phyloP scores from a whole-genome alignment of 2,329 filamentous ascomycete genomes.

The Aphanocladium album region DNA sequence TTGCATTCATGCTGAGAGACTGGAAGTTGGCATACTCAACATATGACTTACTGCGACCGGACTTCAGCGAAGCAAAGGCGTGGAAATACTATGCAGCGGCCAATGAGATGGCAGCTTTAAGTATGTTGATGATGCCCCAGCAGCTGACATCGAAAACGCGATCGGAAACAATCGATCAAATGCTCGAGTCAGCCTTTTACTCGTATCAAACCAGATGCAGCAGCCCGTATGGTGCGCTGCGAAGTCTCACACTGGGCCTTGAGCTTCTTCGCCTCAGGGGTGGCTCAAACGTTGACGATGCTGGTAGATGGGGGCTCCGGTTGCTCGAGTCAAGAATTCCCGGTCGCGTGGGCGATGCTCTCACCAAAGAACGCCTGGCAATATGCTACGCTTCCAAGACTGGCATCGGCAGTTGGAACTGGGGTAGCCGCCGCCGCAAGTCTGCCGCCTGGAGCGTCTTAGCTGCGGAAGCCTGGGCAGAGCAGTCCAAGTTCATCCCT shows the following conservation, averaged over 20 bases:
- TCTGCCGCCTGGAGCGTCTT: slow-evolving; percentile 85
- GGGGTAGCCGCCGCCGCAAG: slow-evolving; percentile 73
- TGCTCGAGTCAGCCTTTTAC: slow-evolving; percentile 86
- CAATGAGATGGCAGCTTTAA: slow-evolving; percentile 91
- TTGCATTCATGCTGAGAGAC: slow-evolving; percentile 93
- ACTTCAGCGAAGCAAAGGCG: slow-evolving; percentile 92
- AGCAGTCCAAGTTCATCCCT: slow-evolving; percentile 69
- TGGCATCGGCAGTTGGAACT: slow-evolving; percentile 59
- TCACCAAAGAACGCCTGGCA: slow-evolving; percentile 81
- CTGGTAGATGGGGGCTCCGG: slow-evolving; percentile 76
- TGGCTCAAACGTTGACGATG: slow-evolving; percentile 76
- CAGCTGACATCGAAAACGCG: slow-evolving; percentile 69
- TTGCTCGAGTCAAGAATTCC: slow-evolving; percentile 74
- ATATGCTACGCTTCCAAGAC: slow-evolving; percentile 75
- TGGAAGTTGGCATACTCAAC: slow-evolving; percentile 90
- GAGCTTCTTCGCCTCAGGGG: slow-evolving; percentile 81
- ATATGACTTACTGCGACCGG: slow-evolving; percentile 82
- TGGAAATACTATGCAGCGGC: slow-evolving; percentile 93
- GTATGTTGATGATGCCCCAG: slow-evolving; percentile 72
- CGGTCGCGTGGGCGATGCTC: slow-evolving; percentile 69
- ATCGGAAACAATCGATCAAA: slow-evolving; percentile 74
- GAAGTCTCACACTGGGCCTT: slow-evolving; percentile 68
- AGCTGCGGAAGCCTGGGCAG: slow-evolving; percentile 78
- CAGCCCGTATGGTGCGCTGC: slow-evolving; percentile 72
- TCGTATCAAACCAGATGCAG: slow-evolving; percentile 85